A percentile compares a stretch with the other conserved stretches of the same genome.
phyloP scores from a whole-genome alignment of 768 basidiomycete genomes.

The Suillus sp. region DNA sequence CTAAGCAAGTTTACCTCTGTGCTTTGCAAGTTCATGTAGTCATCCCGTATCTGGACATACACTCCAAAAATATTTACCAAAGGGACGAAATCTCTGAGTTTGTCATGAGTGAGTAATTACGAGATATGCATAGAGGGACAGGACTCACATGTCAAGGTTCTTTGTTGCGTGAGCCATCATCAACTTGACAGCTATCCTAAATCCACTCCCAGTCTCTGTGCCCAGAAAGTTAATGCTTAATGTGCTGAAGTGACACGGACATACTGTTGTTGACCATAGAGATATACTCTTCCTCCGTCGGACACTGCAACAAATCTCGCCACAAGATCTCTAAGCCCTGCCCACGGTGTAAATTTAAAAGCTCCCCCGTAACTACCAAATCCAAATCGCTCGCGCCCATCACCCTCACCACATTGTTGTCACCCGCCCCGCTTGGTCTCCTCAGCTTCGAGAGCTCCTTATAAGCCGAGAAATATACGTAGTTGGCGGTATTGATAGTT shows the following conservation, averaged over 20 bases:
- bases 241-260: conserved; percentile 20
- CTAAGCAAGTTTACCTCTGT: conserved; percentile 57
- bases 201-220: conserved; percentile 91
- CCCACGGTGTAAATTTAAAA: conserved; percentile 88
- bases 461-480: conserved; percentile 94
- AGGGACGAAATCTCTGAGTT: conserved; percentile 80
- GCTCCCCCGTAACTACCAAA: conserved; percentile 46
- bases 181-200: conserved; percentile 89
- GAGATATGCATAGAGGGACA: background rate
- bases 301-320: conserved; percentile 89
- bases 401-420: conserved; percentile 12
- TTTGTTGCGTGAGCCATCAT: conserved; percentile 90
- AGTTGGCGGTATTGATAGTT: conserved; percentile 96
- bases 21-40: conserved; percentile 93
- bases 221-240: conserved; percentile 10
- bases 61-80: conserved; percentile 93
- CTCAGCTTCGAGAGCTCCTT: conserved; percentile 58
- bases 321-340: conserved; percentile 95
- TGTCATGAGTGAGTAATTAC: background rate
- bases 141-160: conserved; percentile 56
- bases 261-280: conserved; percentile 95
- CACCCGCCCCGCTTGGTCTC: background rate
- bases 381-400: conserved; percentile 81
- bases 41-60: conserved; percentile 97
- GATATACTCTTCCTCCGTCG: conserved; percentile 93